These are phyloP conservation scores for Fusarium mangiferae DNA, from an alignment of 2,329 filamentous ascomycete genomes.

Conservation along the genomic window DNA sequence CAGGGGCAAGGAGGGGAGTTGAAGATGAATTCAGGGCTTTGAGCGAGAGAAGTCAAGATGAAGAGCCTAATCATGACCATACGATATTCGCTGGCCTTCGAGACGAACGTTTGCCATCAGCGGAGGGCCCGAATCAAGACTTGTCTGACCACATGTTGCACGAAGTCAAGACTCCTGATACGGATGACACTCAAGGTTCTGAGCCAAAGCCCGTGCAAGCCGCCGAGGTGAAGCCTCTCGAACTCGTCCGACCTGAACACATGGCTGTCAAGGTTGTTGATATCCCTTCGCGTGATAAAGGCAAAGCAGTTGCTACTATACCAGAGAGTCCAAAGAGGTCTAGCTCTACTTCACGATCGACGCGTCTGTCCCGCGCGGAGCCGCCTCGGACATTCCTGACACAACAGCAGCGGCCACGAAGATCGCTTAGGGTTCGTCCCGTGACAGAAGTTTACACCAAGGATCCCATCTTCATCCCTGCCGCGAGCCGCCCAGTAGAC, in stretches of 20 bases:
- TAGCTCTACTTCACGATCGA: conserved; percentile 14
- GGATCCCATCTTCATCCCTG: conserved; percentile 40
- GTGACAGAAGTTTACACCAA: conserved; percentile 42
- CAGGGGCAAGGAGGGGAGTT: background rate
- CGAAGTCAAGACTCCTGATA: conserved; percentile 20
- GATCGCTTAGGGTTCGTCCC: conserved; percentile 34
- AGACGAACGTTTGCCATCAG: background rate
- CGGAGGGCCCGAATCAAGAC: background rate
- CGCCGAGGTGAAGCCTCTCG: conserved; percentile 14
- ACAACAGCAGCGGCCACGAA: conserved; percentile 35
- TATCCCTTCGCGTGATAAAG: conserved; percentile 32
- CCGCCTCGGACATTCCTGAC: conserved; percentile 40
- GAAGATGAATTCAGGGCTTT: background rate
- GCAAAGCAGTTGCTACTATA: conserved; percentile 19
- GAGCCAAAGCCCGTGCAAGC: conserved; percentile 18
- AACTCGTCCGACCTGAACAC: conserved; percentile 7
- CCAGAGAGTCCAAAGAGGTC: conserved; percentile 23
- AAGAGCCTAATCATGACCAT: background rate
- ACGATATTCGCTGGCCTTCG: background rate
- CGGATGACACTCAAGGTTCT: conserved; percentile 21
- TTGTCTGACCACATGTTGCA: background rate
- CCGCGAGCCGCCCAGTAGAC: conserved; percentile 31
- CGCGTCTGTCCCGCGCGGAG: conserved; percentile 27
- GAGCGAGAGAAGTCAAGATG: conserved; percentile 2
- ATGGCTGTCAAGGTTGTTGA: conserved; percentile 27